Evolutionary conservation across 805 yeast genomes (phyloP), one percentile per base, ranked within the genome.

Genomic region (Saturnispora dispora): DNA sequence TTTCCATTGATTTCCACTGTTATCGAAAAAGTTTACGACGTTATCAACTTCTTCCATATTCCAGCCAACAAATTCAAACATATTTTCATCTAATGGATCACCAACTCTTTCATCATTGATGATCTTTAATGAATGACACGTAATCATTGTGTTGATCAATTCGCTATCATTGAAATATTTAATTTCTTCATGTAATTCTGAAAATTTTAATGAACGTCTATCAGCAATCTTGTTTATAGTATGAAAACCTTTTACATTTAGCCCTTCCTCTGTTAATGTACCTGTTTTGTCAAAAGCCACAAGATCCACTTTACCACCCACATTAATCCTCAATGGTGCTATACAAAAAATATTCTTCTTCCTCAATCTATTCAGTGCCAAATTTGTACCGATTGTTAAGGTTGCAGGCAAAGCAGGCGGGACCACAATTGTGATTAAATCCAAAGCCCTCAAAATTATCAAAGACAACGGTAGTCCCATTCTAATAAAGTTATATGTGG

Each of bases 371-470:
- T 81, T 73, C 25, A 93, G 68, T 0, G 99, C 96, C 71, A 93
- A 90, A 57, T 91, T 88, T 0, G 97, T 90, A 18, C 99, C 99
- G 53, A 93, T 91, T 0, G 99, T 89, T 54, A 93, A 71, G 0
- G 99, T 93, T 0, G 99, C 99, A 0, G 99, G 99, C 44, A 93
- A 74, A 0, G 99, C 99, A 1, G 99, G 99, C 1, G 99, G 99
- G 1, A 93, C 96, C 6, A 93, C 99, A 64, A 93, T 89, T 0
- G 99, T 93, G 50, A 93, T 84, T 48, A 93, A 79, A 69, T 93
- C 99, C 51, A 93, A 71, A 0, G 98, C 98, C 58, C 99, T 77
- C 51, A 93, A 71, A 5, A 90, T 74, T 72, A 93, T 91, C 36
- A 84, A 68, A 45, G 73, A 73, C 55, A 77, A 76, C 4, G 84